Conservation (phyloP, 192 early-diverging fungal genomes). For the Umbelopsis ramanniana region DNA sequence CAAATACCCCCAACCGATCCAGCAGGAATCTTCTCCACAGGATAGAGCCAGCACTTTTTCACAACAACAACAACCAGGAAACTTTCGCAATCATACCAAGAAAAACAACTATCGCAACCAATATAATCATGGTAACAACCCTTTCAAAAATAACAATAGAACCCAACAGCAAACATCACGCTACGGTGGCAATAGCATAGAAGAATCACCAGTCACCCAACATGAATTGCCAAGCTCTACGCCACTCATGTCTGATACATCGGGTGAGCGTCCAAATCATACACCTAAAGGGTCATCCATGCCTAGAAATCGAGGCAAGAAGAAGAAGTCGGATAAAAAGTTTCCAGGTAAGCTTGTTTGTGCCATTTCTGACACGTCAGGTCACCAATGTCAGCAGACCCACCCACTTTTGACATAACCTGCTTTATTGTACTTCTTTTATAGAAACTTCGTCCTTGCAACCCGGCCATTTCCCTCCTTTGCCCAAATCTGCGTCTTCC, state of each 20-base stretch:
- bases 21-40: neutral
- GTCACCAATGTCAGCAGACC: neutral
- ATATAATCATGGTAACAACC: neutral
- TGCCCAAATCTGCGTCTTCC: neutral
- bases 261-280: neutral
- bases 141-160: conserved; percentile 24
- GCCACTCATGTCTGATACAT: neutral
- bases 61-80: neutral
- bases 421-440: conserved; percentile 5
- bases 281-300: neutral
- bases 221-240: neutral
- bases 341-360: conserved; percentile 1
- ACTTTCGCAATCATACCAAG: conserved; percentile 1
- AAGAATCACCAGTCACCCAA: neutral
- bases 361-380: neutral
- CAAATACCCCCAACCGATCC: neutral
- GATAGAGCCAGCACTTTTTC: neutral
- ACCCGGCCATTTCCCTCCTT: conserved; percentile 9
- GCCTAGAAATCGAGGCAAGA: neutral
- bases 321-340: neutral
- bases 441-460: neutral
- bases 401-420: neutral
- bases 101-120: conserved; percentile 3
- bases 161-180: conserved; percentile 9
- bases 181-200: neutral